Percentiles rank a stretch among this genome's conserved stretches.
phyloP scores from a whole-genome alignment of 2,329 filamentous ascomycete genomes.

The Beauveria caledonica region DNA sequence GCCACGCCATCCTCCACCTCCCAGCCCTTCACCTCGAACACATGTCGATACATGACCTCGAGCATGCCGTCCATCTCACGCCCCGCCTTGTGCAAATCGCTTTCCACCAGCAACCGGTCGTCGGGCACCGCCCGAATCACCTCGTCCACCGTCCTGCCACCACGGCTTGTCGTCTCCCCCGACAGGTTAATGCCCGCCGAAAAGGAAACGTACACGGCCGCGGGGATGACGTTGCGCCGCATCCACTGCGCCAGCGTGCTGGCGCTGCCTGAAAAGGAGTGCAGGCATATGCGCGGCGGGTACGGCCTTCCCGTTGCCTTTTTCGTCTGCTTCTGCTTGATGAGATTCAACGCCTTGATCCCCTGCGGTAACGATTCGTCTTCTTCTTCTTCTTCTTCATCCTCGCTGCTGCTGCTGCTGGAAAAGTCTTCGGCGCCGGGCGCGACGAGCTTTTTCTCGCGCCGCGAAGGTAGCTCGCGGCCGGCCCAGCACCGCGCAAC shows the following conservation, averaged over 20 bases:
- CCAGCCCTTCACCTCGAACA: conserved; percentile 78
- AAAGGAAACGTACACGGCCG: conserved; percentile 79
- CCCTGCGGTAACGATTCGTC: neutral
- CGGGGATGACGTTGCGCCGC: conserved; percentile 63
- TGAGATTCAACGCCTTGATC: conserved; percentile 13
- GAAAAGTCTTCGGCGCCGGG: conserved; percentile 39
- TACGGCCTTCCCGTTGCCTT: conserved; percentile 46
- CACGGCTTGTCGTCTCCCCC: conserved; percentile 30
- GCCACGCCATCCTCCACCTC: conserved; percentile 59
- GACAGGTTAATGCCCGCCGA: conserved; percentile 75
- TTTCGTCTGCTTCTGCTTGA: neutral
- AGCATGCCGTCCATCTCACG: conserved; percentile 69
- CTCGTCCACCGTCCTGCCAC: conserved; percentile 45
- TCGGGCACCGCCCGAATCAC: conserved; percentile 69
- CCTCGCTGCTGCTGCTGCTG: conserved; percentile 28
- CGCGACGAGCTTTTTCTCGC: conserved; percentile 45
- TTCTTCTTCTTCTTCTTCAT: conserved; percentile 20
- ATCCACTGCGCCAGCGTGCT: conserved; percentile 74
- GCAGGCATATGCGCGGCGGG: conserved; percentile 83
- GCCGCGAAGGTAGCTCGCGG: conserved; percentile 54
- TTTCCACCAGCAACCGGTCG: conserved; percentile 75
- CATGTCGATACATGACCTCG: conserved; percentile 64
- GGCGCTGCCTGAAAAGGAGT: conserved; percentile 78
- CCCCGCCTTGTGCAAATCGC: conserved; percentile 80
- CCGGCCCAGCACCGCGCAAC: conserved; percentile 62